Evolutionary conservation across 495 filamentous ascomycete genomes (phyloP).

Genomic region (Podospora comata): DNA sequence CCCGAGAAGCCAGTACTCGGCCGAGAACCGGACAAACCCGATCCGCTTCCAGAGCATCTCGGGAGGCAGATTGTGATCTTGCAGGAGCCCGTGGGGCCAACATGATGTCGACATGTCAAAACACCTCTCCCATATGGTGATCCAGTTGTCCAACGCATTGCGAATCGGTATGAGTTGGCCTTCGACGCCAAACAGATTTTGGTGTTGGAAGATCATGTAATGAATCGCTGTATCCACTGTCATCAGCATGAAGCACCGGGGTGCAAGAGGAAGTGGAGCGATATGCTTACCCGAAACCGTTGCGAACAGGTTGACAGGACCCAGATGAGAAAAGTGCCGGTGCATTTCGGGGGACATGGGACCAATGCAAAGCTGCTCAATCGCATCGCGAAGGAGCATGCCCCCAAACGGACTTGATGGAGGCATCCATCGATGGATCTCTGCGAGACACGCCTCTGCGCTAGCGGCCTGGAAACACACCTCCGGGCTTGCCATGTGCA

Average conservation of each 20-base stretch:
- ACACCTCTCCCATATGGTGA: slow-evolving; percentile 29
- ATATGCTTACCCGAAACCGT: slow-evolving; percentile 31
- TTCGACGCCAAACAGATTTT: slow-evolving; percentile 31
- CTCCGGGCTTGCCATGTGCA: slow-evolving; percentile 33
- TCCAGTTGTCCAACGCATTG: slow-evolving; percentile 32
- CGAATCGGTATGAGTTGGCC: slow-evolving; percentile 33
- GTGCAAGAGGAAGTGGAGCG: neutral
- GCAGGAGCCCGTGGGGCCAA: slow-evolving; percentile 23
- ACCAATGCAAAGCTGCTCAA: slow-evolving; percentile 26
- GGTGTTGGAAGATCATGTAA: slow-evolving; percentile 36
- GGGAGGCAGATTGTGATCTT: slow-evolving; percentile 18
- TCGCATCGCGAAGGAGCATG: slow-evolving; percentile 28
- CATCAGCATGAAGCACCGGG: neutral
- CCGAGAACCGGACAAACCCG: slow-evolving; percentile 28
- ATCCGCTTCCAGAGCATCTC: slow-evolving; percentile 31
- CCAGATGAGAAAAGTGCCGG: slow-evolving; percentile 24
- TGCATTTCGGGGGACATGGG: slow-evolving; percentile 16
- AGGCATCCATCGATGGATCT: slow-evolving; percentile 27
- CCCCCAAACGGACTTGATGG: slow-evolving; percentile 26
- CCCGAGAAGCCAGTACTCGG: slow-evolving; percentile 34
- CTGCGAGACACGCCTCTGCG: slow-evolving; percentile 25
- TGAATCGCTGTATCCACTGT: slow-evolving; percentile 25
- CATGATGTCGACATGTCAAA: slow-evolving; percentile 16
- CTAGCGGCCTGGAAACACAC: slow-evolving; percentile 30
- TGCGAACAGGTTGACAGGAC: slow-evolving; percentile 32